Base-by-base conservation (phyloP, 208 protist genomes). In the Leishmania amazonensis region DNA sequence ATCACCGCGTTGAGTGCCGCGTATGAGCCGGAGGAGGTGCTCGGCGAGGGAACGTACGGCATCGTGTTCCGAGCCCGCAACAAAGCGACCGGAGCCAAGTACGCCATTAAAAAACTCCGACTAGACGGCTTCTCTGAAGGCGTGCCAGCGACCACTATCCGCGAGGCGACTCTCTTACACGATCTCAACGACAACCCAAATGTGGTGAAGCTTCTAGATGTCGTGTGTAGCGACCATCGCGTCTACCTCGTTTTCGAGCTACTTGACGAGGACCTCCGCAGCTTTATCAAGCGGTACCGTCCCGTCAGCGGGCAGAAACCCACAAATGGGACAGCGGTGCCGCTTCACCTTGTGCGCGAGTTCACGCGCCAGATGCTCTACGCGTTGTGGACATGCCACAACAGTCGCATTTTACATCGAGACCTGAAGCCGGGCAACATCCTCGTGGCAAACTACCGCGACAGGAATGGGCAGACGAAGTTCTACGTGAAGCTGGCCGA, bases 191-290 rank as follows among this genome's bases (percentile, higher is more conserved):
- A 96, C 81, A 96, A 98, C 80, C 91, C 94, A 0, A 98, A 98
- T 81, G 89, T 99, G 1, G 95, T 99, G 49, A 90, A 89, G 31
- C 90, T 99, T 35, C 87, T 98, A 19, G 98, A 99, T 65, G 97
- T 99, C 6, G 89, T 99, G n/a, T 98, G 98, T 83, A 94, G 91
- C n/a, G 87, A 98, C 38, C 96, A 96, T 74, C 98, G 98, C 62
- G 92, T 99, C 3, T 99, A 98, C 62, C 87, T 99, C 21, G 98
- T 99, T 53, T 99, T 99, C 85, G 99, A 99, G 89, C 96, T 98
- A 75, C 87, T 99, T 9, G 91, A 99, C 51, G 93, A 99, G 77
- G 98, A 99, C 83, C 88, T 99, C 71, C 99, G 99, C 70, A 75
- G 42, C 0, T 94, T 96, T 79, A 96, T 96, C 78, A 87, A 87